Conservation (phyloP, 2,329 filamentous ascomycete genomes). For the Cucurbitaria berberidis region DNA sequence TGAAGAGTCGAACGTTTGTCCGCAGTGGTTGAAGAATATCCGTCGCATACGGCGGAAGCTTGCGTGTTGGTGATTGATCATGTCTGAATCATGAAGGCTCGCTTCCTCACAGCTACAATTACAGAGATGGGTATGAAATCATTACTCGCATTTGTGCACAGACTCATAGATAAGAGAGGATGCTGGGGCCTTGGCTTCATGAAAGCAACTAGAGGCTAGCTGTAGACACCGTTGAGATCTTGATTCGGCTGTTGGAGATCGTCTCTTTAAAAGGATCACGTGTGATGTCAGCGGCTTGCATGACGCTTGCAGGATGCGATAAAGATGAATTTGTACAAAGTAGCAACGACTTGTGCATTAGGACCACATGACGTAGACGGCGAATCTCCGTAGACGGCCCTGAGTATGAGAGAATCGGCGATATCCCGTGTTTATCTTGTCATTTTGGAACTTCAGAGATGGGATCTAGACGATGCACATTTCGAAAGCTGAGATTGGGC, state of each 20-base stretch:
- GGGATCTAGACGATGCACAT: too few species aligned
- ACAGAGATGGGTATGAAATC: too few species aligned
- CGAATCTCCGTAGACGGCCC: too few species aligned
- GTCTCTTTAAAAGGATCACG: not conserved
- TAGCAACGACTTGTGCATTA: not conserved
- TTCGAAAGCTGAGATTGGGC: too few species aligned
- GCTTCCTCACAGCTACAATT: too few species aligned
- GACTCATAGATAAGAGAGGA: too few species aligned
- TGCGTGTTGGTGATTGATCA: not conserved
- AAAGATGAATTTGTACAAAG: not conserved
- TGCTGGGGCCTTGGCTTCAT: too few species aligned
- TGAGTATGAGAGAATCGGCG: too few species aligned
- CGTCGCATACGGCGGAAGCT: not conserved
- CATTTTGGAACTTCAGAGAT: too few species aligned
- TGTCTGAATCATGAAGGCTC: not conserved
- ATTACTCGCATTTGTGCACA: too few species aligned
- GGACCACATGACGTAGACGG: not conserved
- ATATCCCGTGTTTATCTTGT: too few species aligned
- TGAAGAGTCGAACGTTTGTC: not conserved
- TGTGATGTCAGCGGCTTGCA: slow-evolving; percentile 7
- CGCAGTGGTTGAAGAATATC: not conserved
- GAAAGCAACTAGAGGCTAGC: not conserved
- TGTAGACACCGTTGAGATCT: not conserved
- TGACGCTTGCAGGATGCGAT: slow-evolving; percentile 4
- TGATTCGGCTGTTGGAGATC: not conserved